Evolutionary conservation across 1,284 basidiomycete species (phyloP).

Genomic region (Phylloboletellus chloephorus): DNA sequence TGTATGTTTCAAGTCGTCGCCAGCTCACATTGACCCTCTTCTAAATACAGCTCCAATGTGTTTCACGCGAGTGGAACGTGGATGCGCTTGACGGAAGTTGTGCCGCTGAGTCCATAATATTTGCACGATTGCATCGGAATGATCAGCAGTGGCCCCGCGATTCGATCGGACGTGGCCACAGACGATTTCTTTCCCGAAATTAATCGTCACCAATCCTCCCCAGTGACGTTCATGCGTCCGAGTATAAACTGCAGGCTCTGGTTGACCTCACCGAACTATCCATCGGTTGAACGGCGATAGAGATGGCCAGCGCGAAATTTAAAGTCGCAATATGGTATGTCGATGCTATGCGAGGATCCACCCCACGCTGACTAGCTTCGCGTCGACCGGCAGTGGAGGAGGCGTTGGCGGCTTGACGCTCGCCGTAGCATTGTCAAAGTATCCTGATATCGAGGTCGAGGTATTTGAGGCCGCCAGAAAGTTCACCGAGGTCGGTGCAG

Average conservation of each 20-base stretch:
- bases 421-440: slow-evolving; percentile 43
- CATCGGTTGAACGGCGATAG: not conserved
- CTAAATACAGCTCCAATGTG: no score
- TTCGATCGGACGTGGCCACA: slow-evolving; percentile 24
- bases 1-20: no score
- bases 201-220: not conserved
- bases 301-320: slow-evolving; percentile 24
- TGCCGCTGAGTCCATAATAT: no score
- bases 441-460: slow-evolving; percentile 46
- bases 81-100: no score
- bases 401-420: slow-evolving; percentile 48
- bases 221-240: not conserved
- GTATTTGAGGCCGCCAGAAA: slow-evolving; percentile 47
- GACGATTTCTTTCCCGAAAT: slow-evolving; percentile 8
- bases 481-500: slow-evolving; percentile 51
- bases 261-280: not conserved
- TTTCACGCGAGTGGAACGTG: no score
- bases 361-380: slow-evolving; percentile 2
- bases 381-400: slow-evolving; percentile 37
- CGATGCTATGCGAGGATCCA: not conserved
- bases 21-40: no score
- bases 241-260: slow-evolving; percentile 7
- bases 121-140: slow-evolving; percentile 24
- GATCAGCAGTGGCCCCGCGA: slow-evolving; percentile 13
- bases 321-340: slow-evolving; percentile 30